These are phyloP conservation scores for Suillus plorans DNA, from an alignment of 768 basidiomycete genomes.

Conservation along the genomic window DNA sequence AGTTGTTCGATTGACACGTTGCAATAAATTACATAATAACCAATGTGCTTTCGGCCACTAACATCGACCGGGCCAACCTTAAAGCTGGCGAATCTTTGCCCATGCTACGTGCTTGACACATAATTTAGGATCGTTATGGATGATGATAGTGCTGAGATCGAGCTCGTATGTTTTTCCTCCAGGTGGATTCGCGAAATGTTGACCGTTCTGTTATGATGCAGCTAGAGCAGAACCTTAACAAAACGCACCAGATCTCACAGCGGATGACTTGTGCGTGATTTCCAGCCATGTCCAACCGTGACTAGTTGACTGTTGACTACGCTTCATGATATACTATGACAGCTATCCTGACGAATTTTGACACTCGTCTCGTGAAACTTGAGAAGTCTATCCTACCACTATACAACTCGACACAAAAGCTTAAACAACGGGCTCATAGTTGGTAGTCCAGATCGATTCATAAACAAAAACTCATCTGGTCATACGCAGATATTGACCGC, in stretches of 20 bases:
- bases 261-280: conserved; percentile 73
- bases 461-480: neutral
- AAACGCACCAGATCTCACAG: conserved; percentile 81
- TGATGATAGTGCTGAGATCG: conserved; percentile 74
- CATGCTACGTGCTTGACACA: neutral
- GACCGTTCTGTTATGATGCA: conserved; percentile 22
- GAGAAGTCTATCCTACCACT: conserved; percentile 85
- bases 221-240: conserved; percentile 87
- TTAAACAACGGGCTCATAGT: conserved; percentile 76
- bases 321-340: conserved; percentile 27
- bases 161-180: conserved; percentile 48
- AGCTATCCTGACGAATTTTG: conserved; percentile 86
- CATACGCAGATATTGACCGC: conserved; percentile 69
- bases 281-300: neutral
- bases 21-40: too few species aligned
- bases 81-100: neutral
- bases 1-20: too few species aligned
- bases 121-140: conserved; percentile 32
- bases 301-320: neutral
- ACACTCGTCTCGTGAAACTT: conserved; percentile 75
- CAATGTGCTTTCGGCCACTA: neutral
- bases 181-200: neutral
- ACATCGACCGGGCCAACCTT: neutral
- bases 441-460: conserved; percentile 25
- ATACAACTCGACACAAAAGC: conserved; percentile 73